These are phyloP conservation scores for Rhodomyrtus psidioides DNA, from an alignment of 441 rosid genomes.

Conservation along the genomic window DNA sequence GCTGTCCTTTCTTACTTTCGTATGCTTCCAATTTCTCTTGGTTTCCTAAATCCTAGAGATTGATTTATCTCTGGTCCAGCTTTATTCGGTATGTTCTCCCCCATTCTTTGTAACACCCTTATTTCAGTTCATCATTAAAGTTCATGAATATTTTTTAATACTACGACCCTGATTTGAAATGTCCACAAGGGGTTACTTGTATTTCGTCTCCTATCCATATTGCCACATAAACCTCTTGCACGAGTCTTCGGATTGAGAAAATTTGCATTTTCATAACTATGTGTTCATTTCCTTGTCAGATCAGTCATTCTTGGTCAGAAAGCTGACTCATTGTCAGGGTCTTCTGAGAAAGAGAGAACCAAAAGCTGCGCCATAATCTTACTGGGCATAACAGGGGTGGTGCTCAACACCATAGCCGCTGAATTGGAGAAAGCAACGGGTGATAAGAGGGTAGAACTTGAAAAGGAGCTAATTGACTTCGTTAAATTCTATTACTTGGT, in stretches of 20 bases:
- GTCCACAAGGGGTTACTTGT: neutral
- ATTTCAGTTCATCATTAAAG: neutral
- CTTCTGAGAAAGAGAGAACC: constrained; percentile 45
- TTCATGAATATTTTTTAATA: neutral
- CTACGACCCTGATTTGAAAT: neutral
- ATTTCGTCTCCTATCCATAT: neutral
- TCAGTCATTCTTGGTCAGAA: constrained; percentile 53
- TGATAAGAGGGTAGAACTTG: constrained; percentile 36
- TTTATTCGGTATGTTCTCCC: neutral
- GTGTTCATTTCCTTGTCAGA: constrained; percentile 22
- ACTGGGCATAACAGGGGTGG: constrained; percentile 50
- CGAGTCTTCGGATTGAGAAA: neutral
- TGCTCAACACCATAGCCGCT: constrained; percentile 41
- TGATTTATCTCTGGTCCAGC: neutral
- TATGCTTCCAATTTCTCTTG: neutral
- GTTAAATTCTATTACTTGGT: constrained; percentile 38
- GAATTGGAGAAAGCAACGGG: constrained; percentile 59
- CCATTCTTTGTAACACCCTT: neutral
- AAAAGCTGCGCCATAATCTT: constrained; percentile 41
- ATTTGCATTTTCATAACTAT: constrained; percentile 6
- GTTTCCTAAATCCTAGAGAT: neutral
- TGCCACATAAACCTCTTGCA: neutral
- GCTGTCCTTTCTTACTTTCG: neutral
- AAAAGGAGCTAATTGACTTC: constrained; percentile 49
- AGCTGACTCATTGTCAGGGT: constrained; percentile 33